Base-by-base conservation (phyloP, 2,329 filamentous ascomycete genomes). In the Fusarium sublunatum region DNA sequence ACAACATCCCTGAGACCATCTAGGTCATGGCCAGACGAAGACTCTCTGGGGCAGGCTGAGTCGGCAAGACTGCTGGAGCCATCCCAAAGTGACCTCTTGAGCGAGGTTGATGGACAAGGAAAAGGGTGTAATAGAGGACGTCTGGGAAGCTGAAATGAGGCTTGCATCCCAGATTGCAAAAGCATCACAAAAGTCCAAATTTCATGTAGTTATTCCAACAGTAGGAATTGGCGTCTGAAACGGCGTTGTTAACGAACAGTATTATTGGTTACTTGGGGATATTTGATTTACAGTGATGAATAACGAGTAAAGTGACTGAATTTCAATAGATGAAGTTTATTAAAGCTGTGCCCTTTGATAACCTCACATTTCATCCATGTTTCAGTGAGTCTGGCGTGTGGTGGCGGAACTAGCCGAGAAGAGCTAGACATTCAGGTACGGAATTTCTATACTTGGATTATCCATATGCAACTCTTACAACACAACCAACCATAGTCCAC, bases 1-100 rank as follows among this genome's bases (percentile, higher is more conserved):
- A 97, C 76, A 93, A 92, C 75, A 77, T 79, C 43, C 77, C 77
- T 47, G 76, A 78, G 53, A 77, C 77, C 43, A 70, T 79, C 58
- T 79, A 75, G 74, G 63, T 44, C 40, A 51, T 55, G 59, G 55
- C 39, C 39, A 66, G 54, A 58, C 56, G 41, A 59, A 63, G 38
- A 28, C 47, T 60, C 38, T 53, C 63, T 35, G 43, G 58, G 53
- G 34, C 58, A 48, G 54, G 50, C 45, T 58, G 62, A 55, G 43
- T 54, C 55, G 58, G 53, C 56, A 65, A 53, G 57, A 66, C 56
- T 52, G 60, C 55, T 49, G 45, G 55, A 53, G 52, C 52, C 55
- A 53, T 52, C 50, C 56, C 58, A 41, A 64, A 54, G 35, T 50
- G 45, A 51, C 58, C 50, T 53, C 50, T 49, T 36, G 10, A 53